These are phyloP conservation scores for Oryza coarctata DNA, from an alignment of 176 grass and related monocot genomes.

Conservation along the genomic window DNA sequence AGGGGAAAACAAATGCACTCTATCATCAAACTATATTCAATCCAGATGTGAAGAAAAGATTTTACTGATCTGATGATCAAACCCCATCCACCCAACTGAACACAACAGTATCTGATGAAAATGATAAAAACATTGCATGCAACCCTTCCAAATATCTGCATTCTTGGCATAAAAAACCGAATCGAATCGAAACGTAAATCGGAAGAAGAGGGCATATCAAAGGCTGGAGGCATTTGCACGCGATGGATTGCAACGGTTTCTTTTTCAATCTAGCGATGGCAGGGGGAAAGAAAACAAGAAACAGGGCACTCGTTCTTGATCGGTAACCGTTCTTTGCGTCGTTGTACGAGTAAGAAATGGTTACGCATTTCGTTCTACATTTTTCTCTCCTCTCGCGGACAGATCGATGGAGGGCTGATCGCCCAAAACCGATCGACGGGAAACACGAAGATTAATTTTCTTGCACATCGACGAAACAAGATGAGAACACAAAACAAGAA, in stretches of 20 bases:
- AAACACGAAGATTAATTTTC: neutral
- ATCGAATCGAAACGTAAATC: neutral
- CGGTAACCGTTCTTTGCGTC: neutral
- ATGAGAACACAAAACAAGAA: too few relatives aligned
- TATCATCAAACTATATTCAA: neutral
- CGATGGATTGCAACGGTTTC: neutral
- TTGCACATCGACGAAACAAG: neutral
- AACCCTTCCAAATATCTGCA: neutral
- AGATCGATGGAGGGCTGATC: slow-evolving; percentile 27
- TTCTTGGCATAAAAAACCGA: neutral
- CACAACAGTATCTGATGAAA: neutral
- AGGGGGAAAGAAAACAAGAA: neutral
- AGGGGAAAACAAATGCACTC: neutral
- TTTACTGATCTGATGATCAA: neutral
- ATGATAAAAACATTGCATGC: neutral
- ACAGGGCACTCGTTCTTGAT: neutral
- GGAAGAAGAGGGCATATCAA: neutral
- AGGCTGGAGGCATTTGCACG: neutral
- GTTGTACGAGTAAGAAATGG: neutral
- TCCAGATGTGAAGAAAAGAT: slow-evolving; percentile 1
- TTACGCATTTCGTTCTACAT: neutral
- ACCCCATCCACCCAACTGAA: neutral
- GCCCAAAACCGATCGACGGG: too few relatives aligned
- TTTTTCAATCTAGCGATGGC: neutral
- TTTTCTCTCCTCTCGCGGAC: neutral